A percentile compares a stretch with the other conserved stretches of the same genome.
Conservation (phyloP, 768 basidiomycete genomes). For the Lenzites betulinus region DNA sequence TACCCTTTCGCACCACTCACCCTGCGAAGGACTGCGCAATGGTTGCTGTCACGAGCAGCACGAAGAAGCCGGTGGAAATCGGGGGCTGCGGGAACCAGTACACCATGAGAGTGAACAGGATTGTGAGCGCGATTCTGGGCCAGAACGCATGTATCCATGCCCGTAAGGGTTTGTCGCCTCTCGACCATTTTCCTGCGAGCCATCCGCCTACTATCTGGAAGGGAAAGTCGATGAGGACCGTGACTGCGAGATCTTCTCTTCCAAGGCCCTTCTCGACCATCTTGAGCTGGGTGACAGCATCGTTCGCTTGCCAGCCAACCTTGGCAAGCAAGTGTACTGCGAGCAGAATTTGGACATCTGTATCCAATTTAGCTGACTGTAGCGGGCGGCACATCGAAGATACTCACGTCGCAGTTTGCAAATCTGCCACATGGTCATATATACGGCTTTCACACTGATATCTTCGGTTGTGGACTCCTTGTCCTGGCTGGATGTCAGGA, state of each 20-base stretch:
- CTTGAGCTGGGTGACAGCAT: conserved; percentile 88
- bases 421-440: conserved; percentile 93
- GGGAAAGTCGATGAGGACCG: conserved; percentile 95
- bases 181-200: conserved; percentile 90
- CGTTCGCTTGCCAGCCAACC: conserved; percentile 92
- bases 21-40: conserved; percentile 82
- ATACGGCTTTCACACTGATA: conserved; percentile 88
- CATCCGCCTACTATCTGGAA: conserved; percentile 96
- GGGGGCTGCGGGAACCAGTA: conserved; percentile 82
- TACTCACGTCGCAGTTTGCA: conserved; percentile 84
- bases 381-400: too few species aligned
- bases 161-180: conserved; percentile 73
- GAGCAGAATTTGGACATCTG: conserved; percentile 90
- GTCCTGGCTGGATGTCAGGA: conserved; percentile 48
- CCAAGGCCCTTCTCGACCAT: conserved; percentile 96
- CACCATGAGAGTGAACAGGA: conserved; percentile 75
- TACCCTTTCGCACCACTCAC: conserved; percentile 30
- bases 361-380: neutral
- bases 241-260: conserved; percentile 93
- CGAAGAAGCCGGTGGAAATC: conserved; percentile 74
- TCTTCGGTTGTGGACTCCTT: conserved; percentile 75
- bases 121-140: conserved; percentile 76
- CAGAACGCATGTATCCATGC: conserved; percentile 94
- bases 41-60: conserved; percentile 77
- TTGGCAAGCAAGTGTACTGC: conserved; percentile 89